phyloP scores from a whole-genome alignment of 106 monocot species.

The Narthecium ossifragum region DNA sequence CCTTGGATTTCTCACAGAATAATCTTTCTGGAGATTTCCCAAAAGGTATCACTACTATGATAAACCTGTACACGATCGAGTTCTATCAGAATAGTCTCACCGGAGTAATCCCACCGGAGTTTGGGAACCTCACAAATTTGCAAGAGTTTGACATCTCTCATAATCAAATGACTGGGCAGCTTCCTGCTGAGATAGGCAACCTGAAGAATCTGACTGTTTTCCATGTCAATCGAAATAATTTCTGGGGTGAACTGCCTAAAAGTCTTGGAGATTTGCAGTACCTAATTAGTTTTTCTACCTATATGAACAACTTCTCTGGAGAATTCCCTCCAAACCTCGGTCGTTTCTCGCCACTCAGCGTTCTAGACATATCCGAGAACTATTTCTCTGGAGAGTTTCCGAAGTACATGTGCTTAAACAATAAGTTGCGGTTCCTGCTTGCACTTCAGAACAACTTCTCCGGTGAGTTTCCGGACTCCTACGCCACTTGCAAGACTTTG shows the following conservation, averaged over 20 bases:
- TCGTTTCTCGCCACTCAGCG: slow-evolving; percentile 53
- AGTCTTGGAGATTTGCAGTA: slow-evolving; percentile 49
- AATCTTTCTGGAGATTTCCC: slow-evolving; percentile 60
- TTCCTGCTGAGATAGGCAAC: slow-evolving; percentile 47
- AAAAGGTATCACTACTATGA: slow-evolving; percentile 39
- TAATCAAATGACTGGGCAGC: slow-evolving; percentile 51
- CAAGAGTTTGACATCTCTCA: slow-evolving; percentile 59
- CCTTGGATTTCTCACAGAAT: slow-evolving; percentile 71
- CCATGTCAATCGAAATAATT: slow-evolving; percentile 54
- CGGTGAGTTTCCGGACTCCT: slow-evolving; percentile 68
- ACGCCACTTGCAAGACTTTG: slow-evolving; percentile 51
- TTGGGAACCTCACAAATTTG: slow-evolving; percentile 42
- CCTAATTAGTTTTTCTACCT: slow-evolving; percentile 49
- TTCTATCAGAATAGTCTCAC: slow-evolving; percentile 63
- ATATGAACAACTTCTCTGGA: slow-evolving; percentile 70
- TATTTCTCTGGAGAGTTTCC: slow-evolving; percentile 68
- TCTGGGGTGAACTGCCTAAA: slow-evolving; percentile 55
- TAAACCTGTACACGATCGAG: slow-evolving; percentile 61
- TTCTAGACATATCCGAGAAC: slow-evolving; percentile 84
- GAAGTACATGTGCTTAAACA: slow-evolving; percentile 54
- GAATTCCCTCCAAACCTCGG: slow-evolving; percentile 64
- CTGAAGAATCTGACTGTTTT: slow-evolving; percentile 48
- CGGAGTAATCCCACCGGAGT: slow-evolving; percentile 53
- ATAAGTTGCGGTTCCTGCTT: slow-evolving; percentile 47
- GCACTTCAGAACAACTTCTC: slow-evolving; percentile 72